A percentile compares a stretch with the other conserved stretches of the same genome.
These are phyloP conservation scores for Orobanche coerulescens DNA, from an alignment of 257 asterid species.

Conservation along the genomic window DNA sequence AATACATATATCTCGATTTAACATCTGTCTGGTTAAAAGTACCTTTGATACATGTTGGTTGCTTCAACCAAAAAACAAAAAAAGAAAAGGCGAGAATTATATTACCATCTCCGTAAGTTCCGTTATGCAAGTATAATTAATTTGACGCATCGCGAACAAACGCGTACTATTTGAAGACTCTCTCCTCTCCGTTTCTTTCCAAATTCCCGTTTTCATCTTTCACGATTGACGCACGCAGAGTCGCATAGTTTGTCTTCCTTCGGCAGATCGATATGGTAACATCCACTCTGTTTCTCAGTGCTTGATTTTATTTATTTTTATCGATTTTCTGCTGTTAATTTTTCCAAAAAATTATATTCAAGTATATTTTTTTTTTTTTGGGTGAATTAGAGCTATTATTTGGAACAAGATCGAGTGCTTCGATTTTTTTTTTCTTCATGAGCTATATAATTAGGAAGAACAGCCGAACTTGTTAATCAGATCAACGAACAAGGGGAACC, in stretches of 20 bases:
- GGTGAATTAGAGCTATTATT: neutral
- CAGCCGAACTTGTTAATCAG: neutral
- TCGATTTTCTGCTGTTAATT: neutral
- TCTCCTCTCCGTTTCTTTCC: neutral
- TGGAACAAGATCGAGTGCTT: slow-evolving; percentile 8
- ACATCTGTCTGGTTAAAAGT: too few species aligned
- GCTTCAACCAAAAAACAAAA: too few species aligned
- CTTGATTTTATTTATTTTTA: slow-evolving; percentile 8
- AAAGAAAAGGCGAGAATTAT: too few species aligned
- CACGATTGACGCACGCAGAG: neutral
- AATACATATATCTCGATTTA: too few species aligned
- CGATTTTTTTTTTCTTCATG: neutral
- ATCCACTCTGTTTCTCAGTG: neutral
- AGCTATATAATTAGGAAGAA: slow-evolving; percentile 3
- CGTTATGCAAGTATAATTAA: too few species aligned
- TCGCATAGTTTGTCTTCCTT: slow-evolving; percentile 1
- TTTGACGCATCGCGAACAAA: too few species aligned
- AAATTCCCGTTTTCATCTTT: too few species aligned
- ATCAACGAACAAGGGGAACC: slow-evolving; percentile 17
- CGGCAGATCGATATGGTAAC: slow-evolving; percentile 30
- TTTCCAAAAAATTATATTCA: neutral
- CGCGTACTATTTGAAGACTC: too few species aligned
- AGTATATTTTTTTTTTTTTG: neutral
- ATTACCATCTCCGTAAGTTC: too few species aligned
- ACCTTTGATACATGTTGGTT: too few species aligned